Percentiles rank a stretch among this genome's conserved stretches.
Conservation (phyloP, 768 basidiomycete species). For the Collybiopsis luxurians region DNA sequence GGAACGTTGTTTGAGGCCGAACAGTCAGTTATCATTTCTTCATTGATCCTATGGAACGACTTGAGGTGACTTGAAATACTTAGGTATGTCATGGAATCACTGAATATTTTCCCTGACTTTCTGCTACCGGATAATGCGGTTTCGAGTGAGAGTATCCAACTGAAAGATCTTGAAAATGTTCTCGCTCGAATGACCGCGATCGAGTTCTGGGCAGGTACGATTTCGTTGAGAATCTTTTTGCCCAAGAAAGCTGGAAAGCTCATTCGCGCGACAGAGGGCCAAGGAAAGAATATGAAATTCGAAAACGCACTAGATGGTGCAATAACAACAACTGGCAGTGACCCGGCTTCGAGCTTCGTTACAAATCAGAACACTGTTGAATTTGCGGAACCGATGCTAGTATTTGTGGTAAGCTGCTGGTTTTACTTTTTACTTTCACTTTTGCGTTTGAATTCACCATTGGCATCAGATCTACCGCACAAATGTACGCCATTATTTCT, state of each 20-base stretch:
- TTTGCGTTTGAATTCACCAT: too few relatives aligned
- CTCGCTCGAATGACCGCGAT: conserved; percentile 9
- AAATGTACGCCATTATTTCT: neutral
- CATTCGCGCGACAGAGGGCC: neutral
- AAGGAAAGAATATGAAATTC: conserved; percentile 3
- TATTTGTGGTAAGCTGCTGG: neutral
- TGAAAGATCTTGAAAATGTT: conserved; percentile 1
- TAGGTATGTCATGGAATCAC: conserved; percentile 6
- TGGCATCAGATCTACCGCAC: neutral
- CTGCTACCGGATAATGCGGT: neutral
- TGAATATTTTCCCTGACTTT: conserved; percentile 3
- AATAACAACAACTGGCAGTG: neutral
- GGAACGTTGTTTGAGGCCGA: conserved; percentile 1
- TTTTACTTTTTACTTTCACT: neutral
- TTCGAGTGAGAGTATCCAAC: neutral
- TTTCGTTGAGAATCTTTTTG: neutral
- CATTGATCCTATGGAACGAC: neutral
- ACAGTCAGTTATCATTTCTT: neutral
- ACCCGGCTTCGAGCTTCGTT: neutral
- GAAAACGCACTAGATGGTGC: neutral
- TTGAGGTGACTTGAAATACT: neutral
- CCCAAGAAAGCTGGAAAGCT: neutral
- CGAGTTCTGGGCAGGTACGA: conserved; percentile 3
- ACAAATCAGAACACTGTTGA: neutral
- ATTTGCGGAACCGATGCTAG: neutral